A percentile compares a stretch with the other conserved stretches of the same genome.
phyloP scores from a whole-genome alignment of 176 grass and related monocot genomes.

The Triticum timopheevii region DNA sequence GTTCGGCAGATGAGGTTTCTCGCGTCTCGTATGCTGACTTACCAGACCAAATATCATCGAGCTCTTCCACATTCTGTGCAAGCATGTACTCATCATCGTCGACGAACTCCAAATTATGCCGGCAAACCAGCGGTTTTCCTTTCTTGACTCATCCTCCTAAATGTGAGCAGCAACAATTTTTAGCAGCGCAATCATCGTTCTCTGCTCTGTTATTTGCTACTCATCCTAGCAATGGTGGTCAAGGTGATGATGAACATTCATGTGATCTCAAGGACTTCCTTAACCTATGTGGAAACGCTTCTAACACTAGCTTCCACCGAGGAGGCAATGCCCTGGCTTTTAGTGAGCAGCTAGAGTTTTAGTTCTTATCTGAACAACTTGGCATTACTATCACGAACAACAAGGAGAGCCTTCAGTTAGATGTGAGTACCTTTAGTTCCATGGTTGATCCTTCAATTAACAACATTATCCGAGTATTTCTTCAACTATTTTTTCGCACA shows the following conservation, averaged over 20 bases:
- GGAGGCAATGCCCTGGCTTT: constrained; percentile 37
- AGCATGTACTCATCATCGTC: constrained; percentile 53
- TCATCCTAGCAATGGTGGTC: constrained; percentile 28
- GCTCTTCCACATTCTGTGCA: constrained; percentile 71
- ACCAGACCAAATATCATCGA: constrained; percentile 37
- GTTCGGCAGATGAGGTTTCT: constrained; percentile 20
- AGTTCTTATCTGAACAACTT: constrained; percentile 82
- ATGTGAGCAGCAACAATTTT: constrained; percentile 21
- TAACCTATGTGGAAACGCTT: constrained; percentile 55
- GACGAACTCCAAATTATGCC: constrained; percentile 23
- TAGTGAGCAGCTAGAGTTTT: constrained; percentile 69
- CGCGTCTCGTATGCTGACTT: constrained; percentile 19
- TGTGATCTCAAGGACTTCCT: constrained; percentile 58
- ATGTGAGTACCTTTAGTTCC: constrained; percentile 49
- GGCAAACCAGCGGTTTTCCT: constrained; percentile 26
- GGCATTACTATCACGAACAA: constrained; percentile 60
- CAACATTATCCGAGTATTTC: background rate
- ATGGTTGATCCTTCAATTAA: background rate
- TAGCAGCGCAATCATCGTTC: constrained; percentile 25
- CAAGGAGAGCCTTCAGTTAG: constrained; percentile 57
- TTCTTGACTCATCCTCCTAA: constrained; percentile 75
- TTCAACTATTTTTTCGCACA: background rate
- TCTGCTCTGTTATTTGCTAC: constrained; percentile 26
- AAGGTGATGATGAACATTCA: constrained; percentile 38
- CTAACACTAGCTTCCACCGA: constrained; percentile 45